Evolutionary conservation across 331 rosid species (phyloP), one percentile per base, ranked within the genome.

Genomic region (Stylosanthes scabra): DNA sequence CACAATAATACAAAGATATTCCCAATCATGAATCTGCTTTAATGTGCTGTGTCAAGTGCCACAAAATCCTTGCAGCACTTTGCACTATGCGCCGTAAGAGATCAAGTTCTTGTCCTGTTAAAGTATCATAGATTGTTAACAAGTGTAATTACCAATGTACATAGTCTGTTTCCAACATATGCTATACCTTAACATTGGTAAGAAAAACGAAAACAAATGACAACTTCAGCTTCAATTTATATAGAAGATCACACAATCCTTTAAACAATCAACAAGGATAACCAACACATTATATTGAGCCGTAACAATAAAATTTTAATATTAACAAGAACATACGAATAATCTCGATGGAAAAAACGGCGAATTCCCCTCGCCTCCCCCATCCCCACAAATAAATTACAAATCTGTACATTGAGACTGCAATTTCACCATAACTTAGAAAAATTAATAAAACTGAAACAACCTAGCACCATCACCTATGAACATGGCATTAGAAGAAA

Each of bases 1-100:
- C 66, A 71, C 47, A 25, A 74, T 44, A 81, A 74, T 64, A 85
- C 91, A 86, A 85, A 82, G 86, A 81, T 58, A 49, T 47, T 64
- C 45, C 58, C 49, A 29, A 57, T 68, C 76, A 54, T 2, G 63
- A 78, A 12, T 58, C 29, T 68, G 16, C 71, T 37, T 57, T 34
- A 20, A 77, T 46, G 68, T 10, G 13, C 74, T 46, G 39, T 73
- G 37, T 28, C 12, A 68, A 28, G 66, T 59, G 72, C 11, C 44
- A 50, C 74, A 60, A 52, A 81, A 62, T 68, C 82, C 78, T 44
- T 9, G 52, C 60, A 76, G 57, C 49, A 79, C 66, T 59, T 71
- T 15, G 31, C 67, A 27, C 40, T 58, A 56, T 47, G 16, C 57
- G 28, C 44, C 3, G 11, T 15, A 15, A 52, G 14, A 65, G 62